Conservation (phyloP, 2,329 filamentous ascomycete genomes). For the Pseudogymnoascus sp. region DNA sequence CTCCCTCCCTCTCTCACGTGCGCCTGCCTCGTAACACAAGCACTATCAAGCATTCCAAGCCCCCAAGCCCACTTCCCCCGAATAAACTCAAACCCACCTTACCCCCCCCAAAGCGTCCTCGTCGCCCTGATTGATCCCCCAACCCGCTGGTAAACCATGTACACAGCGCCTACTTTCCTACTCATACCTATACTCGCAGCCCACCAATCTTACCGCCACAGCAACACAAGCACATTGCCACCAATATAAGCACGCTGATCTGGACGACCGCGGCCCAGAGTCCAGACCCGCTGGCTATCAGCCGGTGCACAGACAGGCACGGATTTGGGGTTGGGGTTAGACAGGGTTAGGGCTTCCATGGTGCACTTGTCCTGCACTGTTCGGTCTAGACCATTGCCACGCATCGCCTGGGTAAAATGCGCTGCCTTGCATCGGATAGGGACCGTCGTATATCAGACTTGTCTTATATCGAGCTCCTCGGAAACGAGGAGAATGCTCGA, state of each 20-base stretch:
- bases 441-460: not conserved
- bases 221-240: not conserved
- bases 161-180: not conserved
- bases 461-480: not conserved
- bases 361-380: not conserved
- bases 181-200: not conserved
- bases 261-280: not conserved
- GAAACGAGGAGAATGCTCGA: not conserved
- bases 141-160: not conserved
- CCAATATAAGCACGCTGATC: not conserved
- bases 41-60: not conserved
- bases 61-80: not conserved
- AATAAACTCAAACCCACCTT: not conserved
- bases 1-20: not conserved
- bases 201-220: not conserved
- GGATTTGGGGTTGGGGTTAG: not conserved
- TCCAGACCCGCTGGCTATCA: not conserved
- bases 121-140: not conserved
- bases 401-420: not conserved
- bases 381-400: not conserved
- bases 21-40: not conserved
- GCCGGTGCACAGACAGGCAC: not conserved
- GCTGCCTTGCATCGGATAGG: not conserved
- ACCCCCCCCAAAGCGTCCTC: not conserved
- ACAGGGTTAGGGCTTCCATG: not conserved